Evolutionary conservation across 2,329 filamentous ascomycete genomes (phyloP), one percentile per base, ranked within the genome.

Genomic region (Ophiostoma angusticollis): DNA sequence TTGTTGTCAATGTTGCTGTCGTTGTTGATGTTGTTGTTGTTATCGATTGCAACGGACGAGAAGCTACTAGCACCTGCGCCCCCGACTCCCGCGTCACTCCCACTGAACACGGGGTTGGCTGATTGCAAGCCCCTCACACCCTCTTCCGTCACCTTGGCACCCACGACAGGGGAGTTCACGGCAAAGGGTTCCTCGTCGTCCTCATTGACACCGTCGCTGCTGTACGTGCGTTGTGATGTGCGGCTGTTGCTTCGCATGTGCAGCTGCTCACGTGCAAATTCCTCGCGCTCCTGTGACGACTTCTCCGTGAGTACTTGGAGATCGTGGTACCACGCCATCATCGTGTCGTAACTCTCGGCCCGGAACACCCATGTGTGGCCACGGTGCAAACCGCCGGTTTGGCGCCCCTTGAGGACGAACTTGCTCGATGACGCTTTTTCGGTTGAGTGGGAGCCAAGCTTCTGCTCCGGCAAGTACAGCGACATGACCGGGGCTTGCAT

Each of bases 271-370:
- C 84, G 78, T 29, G 95, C 84, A 55, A 91, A 95, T 21, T 83
- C 84, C 57, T 76, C 84, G 29, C 87, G 80, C 54, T 93, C 87
- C 57, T 93, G 84, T 21, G 85, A 82, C 18, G 80, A 82, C 60
- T 83, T 87, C 57, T 93, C 86, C 5, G 84, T 95, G 45, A 98
- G 66, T 30, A 73, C 77, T 58, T 89, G 86, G 57, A 98, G 89
- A 52, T 94, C 89, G 39, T 91, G 81, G 57, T 86, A 96, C 74
- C 91, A 98, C 32, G 86, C 85, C 66, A 93, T 78, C 89, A 96
- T 95, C 12, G 87, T 95, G 50, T 96, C 89, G 58, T 93, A 68
- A 49, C 72, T 78, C 51, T 80, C 77, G 37, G 75, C 76, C 32
- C 78, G 72, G 60, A 82, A 81, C 17, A 80, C 75, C 78, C 78